Evolutionary conservation across 306 rosid species (phyloP), one percentile per base, ranked within the genome.

Genomic region (Lathyrus aphaca): DNA sequence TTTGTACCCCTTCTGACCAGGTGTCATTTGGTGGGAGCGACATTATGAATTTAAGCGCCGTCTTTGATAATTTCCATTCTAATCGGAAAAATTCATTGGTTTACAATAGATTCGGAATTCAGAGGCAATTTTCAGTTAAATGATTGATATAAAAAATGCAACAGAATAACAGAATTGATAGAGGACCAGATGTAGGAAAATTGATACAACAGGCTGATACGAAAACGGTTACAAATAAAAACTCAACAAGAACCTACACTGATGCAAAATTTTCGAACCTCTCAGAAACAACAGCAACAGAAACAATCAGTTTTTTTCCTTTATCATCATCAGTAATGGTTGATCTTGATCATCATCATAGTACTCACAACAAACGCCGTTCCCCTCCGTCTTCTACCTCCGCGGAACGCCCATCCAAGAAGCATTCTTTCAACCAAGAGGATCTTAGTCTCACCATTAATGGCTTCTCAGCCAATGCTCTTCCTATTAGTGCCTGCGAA

Each of bases 401-500:
- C n/a, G 4, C 12, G 8, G 54, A 75, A 23, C 66, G 48, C 6
- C 15, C 39, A 21, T 17, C 83, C 74, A 80, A 80, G 80, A 80
- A 74, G 14, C 69, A 35, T 1, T 70, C 54, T 27, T 49, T 17
- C 5, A 74, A 75, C 40, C 77, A 49, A 32, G 77, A 75, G 1
- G 53, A 70, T 1, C 45, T 15, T 16, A 12, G 58, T 1, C 53
- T 15, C 16, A 9, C 46, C 1, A 39, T n/a, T 0, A 49, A 23
- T 30, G 84, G 84, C 27, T 80, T 75, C 77, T 75, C 84, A 8
- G 5, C 84, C 71, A 10, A 58, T 23, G 3, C 71, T 1, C 64
- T 80, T 60, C 84, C 84, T 10, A 4, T 74, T 59, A 55, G 45
- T 27, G 32, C 69, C 6, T 40, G 10, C 3, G 3, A 15, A 0